Base-by-base conservation (phyloP, 768 basidiomycete genomes). In the Infundibulicybe gibba region DNA sequence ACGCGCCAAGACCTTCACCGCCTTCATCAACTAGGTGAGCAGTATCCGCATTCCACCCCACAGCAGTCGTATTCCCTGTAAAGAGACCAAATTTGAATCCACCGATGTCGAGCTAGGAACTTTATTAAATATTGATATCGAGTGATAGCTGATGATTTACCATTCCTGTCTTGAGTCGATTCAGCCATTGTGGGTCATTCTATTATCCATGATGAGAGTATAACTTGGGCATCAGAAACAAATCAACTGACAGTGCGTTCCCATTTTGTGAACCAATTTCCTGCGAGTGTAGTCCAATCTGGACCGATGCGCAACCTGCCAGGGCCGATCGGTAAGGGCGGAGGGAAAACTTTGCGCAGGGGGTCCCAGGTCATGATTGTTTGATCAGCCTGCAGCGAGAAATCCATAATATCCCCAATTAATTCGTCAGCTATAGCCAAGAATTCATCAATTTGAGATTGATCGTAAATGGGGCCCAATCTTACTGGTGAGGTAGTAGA, bases 261-360 rank as follows among this genome's bases (percentile, higher is more conserved):
- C 66, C 66, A 69, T 45, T 70, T 68, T n/a, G 63, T 65, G 42
- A 69, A 70, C 68, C 68, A 69, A 41, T 68, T 69, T 2, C 67
- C 67, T 1, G 64, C 68, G 25, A 70, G 45, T 1, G 68, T 61
- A 0, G 62, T 64, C 67, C 68, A 70, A 48, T 69, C 68, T 2
- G 68, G 68, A 4, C 68, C 68, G 47, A 65, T 69, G 17, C 67
- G 53, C 19, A 69, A 56, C 10, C 66, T 48, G 21, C 68, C 68
- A 30, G 65, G 65, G 2, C 65, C 68, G 15, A 55, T 54, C 3
- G 66, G 64, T n/a, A 61, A 62, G 3, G 67, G 64, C 11, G 67
- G 65, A 19, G 67, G 67, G 15, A 69, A 58, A 0, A 67, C 64
- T 47, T 68, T 68, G 17, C 67, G 57, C 32, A 70, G 53, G 13